Evolutionary conservation across 1,284 basidiomycete species (phyloP), one percentile per base, ranked within the genome.

Genomic region (Sporisorium reilianum): DNA sequence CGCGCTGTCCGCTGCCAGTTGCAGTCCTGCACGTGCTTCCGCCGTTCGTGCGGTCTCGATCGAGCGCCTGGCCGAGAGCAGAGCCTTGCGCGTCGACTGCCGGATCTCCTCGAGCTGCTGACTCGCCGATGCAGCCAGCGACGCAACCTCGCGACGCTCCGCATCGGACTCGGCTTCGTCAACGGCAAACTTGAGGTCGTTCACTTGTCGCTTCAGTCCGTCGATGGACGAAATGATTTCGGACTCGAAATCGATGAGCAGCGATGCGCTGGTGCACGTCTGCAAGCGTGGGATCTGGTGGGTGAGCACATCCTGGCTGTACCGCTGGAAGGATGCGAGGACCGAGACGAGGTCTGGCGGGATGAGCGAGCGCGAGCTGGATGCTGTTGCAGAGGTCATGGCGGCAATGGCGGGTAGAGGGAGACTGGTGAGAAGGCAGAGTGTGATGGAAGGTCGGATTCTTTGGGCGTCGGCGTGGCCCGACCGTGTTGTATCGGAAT

Each of bases 151-250:
- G 5, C 49, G 49, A 11, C 74, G 72, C 36, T 80, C 70, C 1
- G 54, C 57, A 1, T 53, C 40, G 0, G 70, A 48, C 12, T 76
- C 77, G 9, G 74, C 68, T 38, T 81, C 80, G 45, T 80, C 78
- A 5, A 74, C 54, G 22, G 69, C 73, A 42, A 77, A 64, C 10
- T 61, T 63, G 40, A 81, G 65, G 26, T 79, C 59, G 32, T 49
- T 59, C 22, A 75, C 64, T 38, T 78, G 66, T 5, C 67, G 64
- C 41, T 68, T 67, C 48, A 80, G 62, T 3, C 61, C 60, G 12
- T 72, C 72, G 32, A 79, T 55, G 32, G 77, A 79, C 0, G 71
- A 63, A 23, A 69, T 72, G 42, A 78, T 34, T 28, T 79, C 79
- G 26, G 64, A 32, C 45, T 80, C 77, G 46, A 61, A 72, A 48